These are phyloP conservation scores for Pleurotus salmoneostramineus DNA, from an alignment of 768 basidiomycete species.

Conservation along the genomic window DNA sequence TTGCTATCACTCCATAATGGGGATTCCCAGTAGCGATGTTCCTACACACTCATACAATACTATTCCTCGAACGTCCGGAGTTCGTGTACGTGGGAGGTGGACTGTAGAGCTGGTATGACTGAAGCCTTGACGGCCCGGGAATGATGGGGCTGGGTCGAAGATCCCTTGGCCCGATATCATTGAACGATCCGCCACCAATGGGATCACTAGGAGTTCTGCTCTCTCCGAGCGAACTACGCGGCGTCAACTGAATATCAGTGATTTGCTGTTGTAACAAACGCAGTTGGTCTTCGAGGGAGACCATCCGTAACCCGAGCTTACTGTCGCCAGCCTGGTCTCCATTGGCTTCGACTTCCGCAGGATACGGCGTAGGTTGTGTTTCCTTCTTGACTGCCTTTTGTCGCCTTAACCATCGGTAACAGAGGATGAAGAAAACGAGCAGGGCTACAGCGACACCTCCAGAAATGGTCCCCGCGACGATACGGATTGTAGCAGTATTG, in stretches of 20 bases:
- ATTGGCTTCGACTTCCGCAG: background rate
- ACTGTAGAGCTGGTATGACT: background rate
- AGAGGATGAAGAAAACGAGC: background rate
- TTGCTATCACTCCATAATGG: no score
- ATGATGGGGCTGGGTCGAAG: background rate
- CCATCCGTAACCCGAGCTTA: background rate
- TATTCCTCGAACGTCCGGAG: no score
- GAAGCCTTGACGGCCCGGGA: background rate
- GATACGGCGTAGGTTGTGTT: background rate
- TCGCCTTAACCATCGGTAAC: background rate
- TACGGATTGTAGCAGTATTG: background rate
- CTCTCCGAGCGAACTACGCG: no score
- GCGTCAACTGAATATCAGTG: background rate
- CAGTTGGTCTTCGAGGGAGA: background rate
- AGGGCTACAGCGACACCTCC: background rate
- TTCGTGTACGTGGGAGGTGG: background rate
- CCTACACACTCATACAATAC: no score
- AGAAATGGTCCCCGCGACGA: background rate
- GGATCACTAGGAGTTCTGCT: no score
- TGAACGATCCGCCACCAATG: no score
- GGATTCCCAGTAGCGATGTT: no score
- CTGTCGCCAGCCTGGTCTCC: background rate
- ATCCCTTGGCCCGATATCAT: no score
- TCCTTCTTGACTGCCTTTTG: background rate
- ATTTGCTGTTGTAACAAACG: background rate